Conservation (phyloP, 768 basidiomycete species). For the Lentinula lateritia region DNA sequence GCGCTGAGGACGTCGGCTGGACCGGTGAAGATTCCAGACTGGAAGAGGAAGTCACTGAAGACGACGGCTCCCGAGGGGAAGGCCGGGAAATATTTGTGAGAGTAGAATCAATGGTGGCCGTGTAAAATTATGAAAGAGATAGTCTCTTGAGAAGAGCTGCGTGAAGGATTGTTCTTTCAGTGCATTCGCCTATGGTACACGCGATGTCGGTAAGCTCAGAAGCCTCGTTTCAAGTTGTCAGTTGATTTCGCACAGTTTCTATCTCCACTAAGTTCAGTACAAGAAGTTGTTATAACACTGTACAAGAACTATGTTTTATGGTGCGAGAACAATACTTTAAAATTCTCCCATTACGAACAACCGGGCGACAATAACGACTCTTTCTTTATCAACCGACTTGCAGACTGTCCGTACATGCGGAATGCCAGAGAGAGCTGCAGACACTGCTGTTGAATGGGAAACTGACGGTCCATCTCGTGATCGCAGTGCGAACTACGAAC, state of each 20-base stretch:
- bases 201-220: neutral
- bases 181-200: slow-evolving; percentile 5
- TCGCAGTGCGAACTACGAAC: neutral
- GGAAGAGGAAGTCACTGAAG: slow-evolving; percentile 29
- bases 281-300: neutral
- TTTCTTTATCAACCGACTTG: too few relatives aligned
- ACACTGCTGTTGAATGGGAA: too few relatives aligned
- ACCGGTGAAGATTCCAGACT: slow-evolving; percentile 36
- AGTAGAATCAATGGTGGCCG: slow-evolving; percentile 63
- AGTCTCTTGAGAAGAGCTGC: neutral
- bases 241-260: neutral
- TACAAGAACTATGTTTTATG: neutral
- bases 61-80: slow-evolving; percentile 35
- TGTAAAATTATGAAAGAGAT: slow-evolving; percentile 8
- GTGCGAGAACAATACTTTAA: neutral
- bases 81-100: slow-evolving; percentile 54
- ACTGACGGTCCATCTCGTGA: neutral
- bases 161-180: slow-evolving; percentile 1
- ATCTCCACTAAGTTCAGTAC: neutral
- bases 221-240: neutral
- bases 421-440: too few relatives aligned
- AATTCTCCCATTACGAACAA: too few relatives aligned
- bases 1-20: slow-evolving; percentile 19
- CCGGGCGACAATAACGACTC: too few relatives aligned
- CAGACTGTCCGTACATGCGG: too few relatives aligned